A percentile compares a stretch with the other conserved stretches of the same genome.
Evolutionary conservation across 495 filamentous ascomycete species (phyloP).

Genomic region (Hypoxylon fuscum): DNA sequence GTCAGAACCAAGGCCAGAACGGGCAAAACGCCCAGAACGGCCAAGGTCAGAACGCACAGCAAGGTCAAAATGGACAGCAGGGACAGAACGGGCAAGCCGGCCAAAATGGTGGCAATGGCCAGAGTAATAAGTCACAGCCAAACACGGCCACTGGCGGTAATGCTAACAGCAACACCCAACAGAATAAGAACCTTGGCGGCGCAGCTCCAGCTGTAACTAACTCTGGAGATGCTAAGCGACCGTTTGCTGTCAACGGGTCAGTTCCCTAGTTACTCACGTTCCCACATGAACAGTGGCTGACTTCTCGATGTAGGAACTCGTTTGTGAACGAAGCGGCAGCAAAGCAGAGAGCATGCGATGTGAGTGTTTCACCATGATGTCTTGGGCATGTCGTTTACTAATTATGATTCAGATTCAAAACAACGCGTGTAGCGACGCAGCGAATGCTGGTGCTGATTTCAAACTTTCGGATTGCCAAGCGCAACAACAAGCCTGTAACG

Average conservation of each 20-base stretch:
- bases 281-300: slow-evolving; percentile 10
- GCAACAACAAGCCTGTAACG: no score
- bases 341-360: slow-evolving; percentile 45
- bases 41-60: slow-evolving; percentile 34
- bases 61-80: no score
- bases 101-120: slow-evolving; percentile 17
- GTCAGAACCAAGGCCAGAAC: no score
- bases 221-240: slow-evolving; percentile 53
- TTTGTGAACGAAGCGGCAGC: slow-evolving; percentile 56
- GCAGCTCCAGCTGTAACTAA: slow-evolving; percentile 46
- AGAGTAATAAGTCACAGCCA: slow-evolving; percentile 36
- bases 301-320: slow-evolving; percentile 47
- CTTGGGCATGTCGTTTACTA: background rate
- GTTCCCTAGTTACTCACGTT: background rate
- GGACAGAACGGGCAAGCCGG: no score
- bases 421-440: slow-evolving; percentile 59
- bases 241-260: slow-evolving; percentile 59
- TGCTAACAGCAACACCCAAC: slow-evolving; percentile 37
- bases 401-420: slow-evolving; percentile 55
- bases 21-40: slow-evolving; percentile 23
- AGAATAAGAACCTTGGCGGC: slow-evolving; percentile 49
- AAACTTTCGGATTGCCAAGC: slow-evolving; percentile 52
- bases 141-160: slow-evolving; percentile 24
- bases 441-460: slow-evolving; percentile 50
- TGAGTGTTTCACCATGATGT: slow-evolving; percentile 7